Evolutionary conservation across 2,329 filamentous ascomycete genomes (phyloP), one percentile per base, ranked within the genome.

Genomic region (Curvularia lunata): DNA sequence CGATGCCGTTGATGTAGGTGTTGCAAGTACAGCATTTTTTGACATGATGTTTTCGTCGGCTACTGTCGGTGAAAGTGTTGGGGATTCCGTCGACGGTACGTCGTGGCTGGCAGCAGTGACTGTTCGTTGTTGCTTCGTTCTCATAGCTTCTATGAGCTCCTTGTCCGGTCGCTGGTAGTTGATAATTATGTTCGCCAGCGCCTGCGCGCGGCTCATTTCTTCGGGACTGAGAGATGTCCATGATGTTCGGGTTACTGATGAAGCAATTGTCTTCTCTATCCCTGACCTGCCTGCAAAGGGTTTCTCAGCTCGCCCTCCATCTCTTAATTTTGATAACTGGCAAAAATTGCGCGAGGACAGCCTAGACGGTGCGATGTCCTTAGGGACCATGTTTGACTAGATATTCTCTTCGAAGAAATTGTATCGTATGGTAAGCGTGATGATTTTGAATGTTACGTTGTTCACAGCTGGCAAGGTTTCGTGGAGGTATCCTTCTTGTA

Each of bases 121-220:
- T 18, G 13, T 23, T n/a, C 6, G 18, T 4, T 16, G 25, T 30
- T 42, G 28, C 9, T 42, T 51, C 18, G 23, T 30, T 16, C 21
- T 42, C 47, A 55, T 58, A 8, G 19, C 32, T 32, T 37, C 28
- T 23, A 55, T 27, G 1, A 55, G 28, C 3, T 25, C 41, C 12
- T 51, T 18, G 19, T 51, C 27, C 1, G 56, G 52, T 10, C 37
- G 47, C 37, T 58, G 56, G 19, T 55, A 58, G 16, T 58, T 48
- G 10, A 1, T 32, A 6, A 10, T 37, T 34, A 55, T 47, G 12
- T 55, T 48, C n/a, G 56, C 41, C 18, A 55, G 34, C 8, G 41
- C 52, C 23, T 42, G 47, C 13, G 56, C 47, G 12, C n/a, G 47
- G 4, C 21, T 16, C 0, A 25, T 18, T 12, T 58, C 38, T 21